Conservation (phyloP, 2,329 filamentous ascomycete species). For the Trichocomaceae sp. region DNA sequence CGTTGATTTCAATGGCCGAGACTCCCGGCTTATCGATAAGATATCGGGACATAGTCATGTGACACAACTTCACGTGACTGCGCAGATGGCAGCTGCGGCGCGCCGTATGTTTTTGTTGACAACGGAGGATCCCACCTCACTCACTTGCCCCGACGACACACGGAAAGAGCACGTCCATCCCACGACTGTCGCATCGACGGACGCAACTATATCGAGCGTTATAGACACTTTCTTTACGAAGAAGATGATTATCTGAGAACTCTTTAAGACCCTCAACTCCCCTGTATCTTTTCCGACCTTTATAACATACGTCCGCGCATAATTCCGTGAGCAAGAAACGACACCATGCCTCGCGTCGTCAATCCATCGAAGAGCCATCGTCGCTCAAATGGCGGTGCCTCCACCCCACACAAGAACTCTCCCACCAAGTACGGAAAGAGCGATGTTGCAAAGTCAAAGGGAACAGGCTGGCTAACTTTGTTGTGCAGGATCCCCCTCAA, state of each 20-base stretch:
- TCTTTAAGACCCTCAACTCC: background rate
- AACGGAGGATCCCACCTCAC: conserved; percentile 9
- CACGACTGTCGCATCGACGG: conserved; percentile 1
- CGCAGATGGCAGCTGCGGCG: conserved; percentile 19
- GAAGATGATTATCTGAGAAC: conserved; percentile 9
- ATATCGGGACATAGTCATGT: background rate
- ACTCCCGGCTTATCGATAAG: conserved; percentile 7
- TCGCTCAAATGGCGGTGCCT: conserved; percentile 38
- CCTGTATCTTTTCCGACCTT: conserved; percentile 1
- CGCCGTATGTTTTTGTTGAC: conserved; percentile 37
- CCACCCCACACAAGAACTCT: conserved; percentile 47
- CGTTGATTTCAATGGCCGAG: background rate
- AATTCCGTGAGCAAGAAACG: background rate
- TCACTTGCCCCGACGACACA: background rate
- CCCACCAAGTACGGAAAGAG: conserved; percentile 42
- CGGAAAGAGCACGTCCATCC: conserved; percentile 2
- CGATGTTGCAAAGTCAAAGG: conserved; percentile 4
- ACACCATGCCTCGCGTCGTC: conserved; percentile 52
- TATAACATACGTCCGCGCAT: conserved; percentile 6
- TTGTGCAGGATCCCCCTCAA: conserved; percentile 77
- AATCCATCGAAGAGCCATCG: conserved; percentile 39
- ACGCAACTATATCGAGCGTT: background rate
- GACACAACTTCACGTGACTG: conserved; percentile 4
- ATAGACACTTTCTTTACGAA: background rate
- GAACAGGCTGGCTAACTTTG: conserved; percentile 12